Conservation (phyloP, 768 basidiomycete species). For the Phylloporus sp. region DNA sequence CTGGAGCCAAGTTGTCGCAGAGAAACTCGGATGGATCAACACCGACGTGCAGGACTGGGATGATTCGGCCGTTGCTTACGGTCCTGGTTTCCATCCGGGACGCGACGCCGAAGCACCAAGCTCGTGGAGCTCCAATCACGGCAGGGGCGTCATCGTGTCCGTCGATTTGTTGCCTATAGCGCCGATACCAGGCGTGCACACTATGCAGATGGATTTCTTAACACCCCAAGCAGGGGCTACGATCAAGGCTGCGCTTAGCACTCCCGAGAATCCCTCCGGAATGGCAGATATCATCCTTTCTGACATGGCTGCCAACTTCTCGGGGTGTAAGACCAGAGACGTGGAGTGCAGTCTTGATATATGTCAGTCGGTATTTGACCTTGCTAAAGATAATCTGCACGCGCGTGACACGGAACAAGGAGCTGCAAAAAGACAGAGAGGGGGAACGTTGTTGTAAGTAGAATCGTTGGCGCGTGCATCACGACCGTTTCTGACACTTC, state of each 20-base stretch:
- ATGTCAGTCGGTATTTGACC: constrained; percentile 66
- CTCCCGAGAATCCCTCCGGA: constrained; percentile 28
- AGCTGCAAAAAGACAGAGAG: constrained; percentile 39
- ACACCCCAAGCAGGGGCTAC: constrained; percentile 41
- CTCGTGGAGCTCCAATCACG: constrained; percentile 24
- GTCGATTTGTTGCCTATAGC: constrained; percentile 75
- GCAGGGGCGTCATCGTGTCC: constrained; percentile 53
- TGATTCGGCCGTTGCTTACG: neutral
- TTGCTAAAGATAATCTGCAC: constrained; percentile 51
- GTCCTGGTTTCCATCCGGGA: neutral
- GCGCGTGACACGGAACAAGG: constrained; percentile 39
- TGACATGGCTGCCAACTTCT: constrained; percentile 85
- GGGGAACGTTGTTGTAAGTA: constrained; percentile 47
- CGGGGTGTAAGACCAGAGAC: constrained; percentile 67
- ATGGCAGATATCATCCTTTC: constrained; percentile 79
- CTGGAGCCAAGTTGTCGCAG: constrained; percentile 84
- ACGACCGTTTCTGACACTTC: neutral
- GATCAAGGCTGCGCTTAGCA: constrained; percentile 38
- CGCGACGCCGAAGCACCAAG: neutral
- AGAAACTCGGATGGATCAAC: constrained; percentile 50
- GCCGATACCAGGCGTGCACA: constrained; percentile 67
- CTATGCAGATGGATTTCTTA: constrained; percentile 78
- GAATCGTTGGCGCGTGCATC: neutral
- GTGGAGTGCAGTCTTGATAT: constrained; percentile 66
- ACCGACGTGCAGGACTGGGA: constrained; percentile 1